These are phyloP conservation scores for Eucalyptus rudis DNA, from an alignment of 345 rosid species.

Conservation along the genomic window DNA sequence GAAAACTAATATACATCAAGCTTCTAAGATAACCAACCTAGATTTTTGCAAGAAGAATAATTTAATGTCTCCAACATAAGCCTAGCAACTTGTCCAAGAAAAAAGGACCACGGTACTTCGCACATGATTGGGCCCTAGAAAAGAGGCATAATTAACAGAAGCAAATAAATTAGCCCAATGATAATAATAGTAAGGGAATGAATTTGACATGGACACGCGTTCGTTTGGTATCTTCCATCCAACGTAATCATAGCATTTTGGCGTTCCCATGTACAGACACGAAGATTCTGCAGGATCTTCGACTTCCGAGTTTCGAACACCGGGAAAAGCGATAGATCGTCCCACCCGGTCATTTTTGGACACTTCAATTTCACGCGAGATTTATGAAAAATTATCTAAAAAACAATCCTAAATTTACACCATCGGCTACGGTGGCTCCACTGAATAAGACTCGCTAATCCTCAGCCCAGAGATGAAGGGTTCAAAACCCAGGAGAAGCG, in stretches of 20 bases:
- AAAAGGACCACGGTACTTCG: background rate
- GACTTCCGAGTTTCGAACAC: background rate
- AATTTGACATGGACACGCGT: background rate
- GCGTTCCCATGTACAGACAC: background rate
- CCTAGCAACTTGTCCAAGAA: no score
- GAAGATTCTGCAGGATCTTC: background rate
- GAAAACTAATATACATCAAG: background rate
- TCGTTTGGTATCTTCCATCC: background rate
- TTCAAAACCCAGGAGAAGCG: no score
- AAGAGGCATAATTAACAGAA: background rate
- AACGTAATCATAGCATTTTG: background rate
- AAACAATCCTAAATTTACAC: no score
- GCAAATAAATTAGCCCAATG: background rate
- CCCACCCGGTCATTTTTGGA: background rate
- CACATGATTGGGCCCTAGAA: background rate
- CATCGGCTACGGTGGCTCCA: no score
- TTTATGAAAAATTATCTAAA: accelerated
- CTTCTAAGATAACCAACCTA: background rate
- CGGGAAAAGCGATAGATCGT: background rate
- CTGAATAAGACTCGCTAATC: no score
- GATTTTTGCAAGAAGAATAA: background rate
- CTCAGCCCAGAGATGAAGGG: no score
- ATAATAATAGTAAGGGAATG: background rate
- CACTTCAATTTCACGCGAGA: no score
- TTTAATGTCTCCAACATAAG: no score